A percentile compares a stretch with the other conserved stretches of the same genome.
Conservation (phyloP, 768 basidiomycete genomes). For the Lactifluus pinguis region DNA sequence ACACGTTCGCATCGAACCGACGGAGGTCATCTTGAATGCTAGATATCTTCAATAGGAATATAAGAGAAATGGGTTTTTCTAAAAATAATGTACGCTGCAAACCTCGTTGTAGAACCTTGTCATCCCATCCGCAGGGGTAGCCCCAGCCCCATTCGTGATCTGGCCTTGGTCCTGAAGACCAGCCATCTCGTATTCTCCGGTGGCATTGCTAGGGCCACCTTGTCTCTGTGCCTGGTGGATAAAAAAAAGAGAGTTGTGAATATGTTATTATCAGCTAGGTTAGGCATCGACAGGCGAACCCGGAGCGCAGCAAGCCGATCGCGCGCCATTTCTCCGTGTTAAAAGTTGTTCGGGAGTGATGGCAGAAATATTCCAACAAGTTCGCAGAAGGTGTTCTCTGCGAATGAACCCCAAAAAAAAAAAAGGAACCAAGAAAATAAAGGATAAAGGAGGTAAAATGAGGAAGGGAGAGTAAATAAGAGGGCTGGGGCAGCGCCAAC, state of each 20-base stretch:
- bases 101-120: slow-evolving; percentile 28
- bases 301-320: slow-evolving; percentile 21
- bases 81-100: neutral
- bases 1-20: slow-evolving; percentile 60
- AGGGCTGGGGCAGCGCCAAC: neutral
- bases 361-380: neutral
- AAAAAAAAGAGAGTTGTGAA: neutral
- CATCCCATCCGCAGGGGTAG: slow-evolving; percentile 23
- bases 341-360: neutral
- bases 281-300: slow-evolving; percentile 8
- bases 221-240: slow-evolving; percentile 25
- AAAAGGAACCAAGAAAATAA: neutral
- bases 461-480: neutral
- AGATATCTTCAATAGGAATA: slow-evolving; percentile 44
- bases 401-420: neutral
- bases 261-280: neutral
- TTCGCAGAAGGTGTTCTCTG: neutral
- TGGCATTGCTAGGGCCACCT: slow-evolving; percentile 18
- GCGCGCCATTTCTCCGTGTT: slow-evolving; percentile 13
- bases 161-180: slow-evolving; percentile 20
- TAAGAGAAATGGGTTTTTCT: neutral
- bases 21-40: slow-evolving; percentile 63
- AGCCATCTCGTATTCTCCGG: slow-evolving; percentile 26
- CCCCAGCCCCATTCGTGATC: slow-evolving; percentile 19
- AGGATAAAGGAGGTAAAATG: neutral